Evolutionary conservation across 148 eudicot species (phyloP).

Genomic region (Vaccinium myrtillus): DNA sequence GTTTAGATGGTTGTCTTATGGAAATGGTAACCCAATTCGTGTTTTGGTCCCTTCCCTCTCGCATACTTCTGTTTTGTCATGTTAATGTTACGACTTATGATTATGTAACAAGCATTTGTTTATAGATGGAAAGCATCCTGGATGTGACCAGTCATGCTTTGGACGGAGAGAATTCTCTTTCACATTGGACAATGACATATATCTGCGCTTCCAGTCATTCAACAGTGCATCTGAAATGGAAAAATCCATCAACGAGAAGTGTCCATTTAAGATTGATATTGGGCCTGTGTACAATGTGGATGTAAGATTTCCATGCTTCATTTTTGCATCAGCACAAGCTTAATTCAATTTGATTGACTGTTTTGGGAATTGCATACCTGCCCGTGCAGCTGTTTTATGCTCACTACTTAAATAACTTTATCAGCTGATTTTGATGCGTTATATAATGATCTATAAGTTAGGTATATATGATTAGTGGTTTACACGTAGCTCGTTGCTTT

Average conservation of each 20-base stretch:
- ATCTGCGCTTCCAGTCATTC: slow-evolving; percentile 78
- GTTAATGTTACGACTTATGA: neutral
- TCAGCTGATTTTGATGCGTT: slow-evolving; percentile 4
- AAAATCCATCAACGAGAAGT: slow-evolving; percentile 75
- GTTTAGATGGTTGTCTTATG: slow-evolving; percentile 91
- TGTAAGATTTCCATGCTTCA: slow-evolving; percentile 42
- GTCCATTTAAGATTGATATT: slow-evolving; percentile 93
- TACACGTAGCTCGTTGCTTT: neutral
- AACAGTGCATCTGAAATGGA: slow-evolving; percentile 67
- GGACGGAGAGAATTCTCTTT: slow-evolving; percentile 90
- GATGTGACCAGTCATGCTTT: slow-evolving; percentile 76
- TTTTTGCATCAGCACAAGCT: neutral
- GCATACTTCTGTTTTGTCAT: neutral
- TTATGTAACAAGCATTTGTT: neutral
- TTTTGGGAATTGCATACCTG: neutral
- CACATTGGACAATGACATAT: slow-evolving; percentile 74
- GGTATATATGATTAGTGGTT: neutral
- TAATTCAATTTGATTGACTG: neutral
- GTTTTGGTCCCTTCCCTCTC: neutral
- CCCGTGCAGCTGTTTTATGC: neutral
- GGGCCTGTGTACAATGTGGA: slow-evolving; percentile 91
- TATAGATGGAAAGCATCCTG: slow-evolving; percentile 96
- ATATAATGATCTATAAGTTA: neutral
- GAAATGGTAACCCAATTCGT: slow-evolving; percentile 59
- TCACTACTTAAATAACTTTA: neutral